phyloP scores from a whole-genome alignment of 225 moss, liverwort and hornwort species.

The Bryoerythrophyllum caledonicum region DNA sequence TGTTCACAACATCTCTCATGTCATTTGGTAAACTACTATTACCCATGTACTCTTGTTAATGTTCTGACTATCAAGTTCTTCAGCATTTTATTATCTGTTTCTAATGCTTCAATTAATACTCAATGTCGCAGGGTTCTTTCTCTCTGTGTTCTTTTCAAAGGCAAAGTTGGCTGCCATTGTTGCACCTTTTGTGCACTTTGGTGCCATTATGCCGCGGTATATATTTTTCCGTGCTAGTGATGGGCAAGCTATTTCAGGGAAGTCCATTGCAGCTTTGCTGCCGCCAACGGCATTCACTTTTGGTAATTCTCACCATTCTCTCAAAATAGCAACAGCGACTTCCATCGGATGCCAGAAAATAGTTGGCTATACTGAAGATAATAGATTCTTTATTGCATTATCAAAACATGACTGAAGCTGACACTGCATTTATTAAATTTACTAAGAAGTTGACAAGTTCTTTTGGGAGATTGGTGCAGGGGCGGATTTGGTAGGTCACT shows the following conservation, averaged over 20 bases:
- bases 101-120: background rate
- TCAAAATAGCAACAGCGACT: background rate
- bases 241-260: conserved; percentile 82
- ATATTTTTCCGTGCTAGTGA: conserved; percentile 91
- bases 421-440: background rate
- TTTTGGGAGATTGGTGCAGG: conserved; percentile 49
- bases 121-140: conserved; percentile 69
- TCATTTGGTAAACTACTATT: conserved; percentile 69
- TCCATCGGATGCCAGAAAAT: too few species aligned
- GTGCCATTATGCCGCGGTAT: conserved; percentile 93
- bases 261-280: conserved; percentile 73
- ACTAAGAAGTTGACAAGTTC: background rate
- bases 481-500: conserved; percentile 89
- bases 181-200: conserved; percentile 94
- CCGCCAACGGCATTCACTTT: conserved; percentile 98
- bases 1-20: conserved; percentile 81
- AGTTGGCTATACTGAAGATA: too few species aligned
- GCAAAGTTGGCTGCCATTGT: conserved; percentile 91
- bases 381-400: too few species aligned
- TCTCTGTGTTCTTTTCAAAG: conserved; percentile 89
- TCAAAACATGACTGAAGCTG: too few species aligned
- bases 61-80: background rate
- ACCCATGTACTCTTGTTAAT: conserved; percentile 5
- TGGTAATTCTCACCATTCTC: conserved; percentile 41
- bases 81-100: background rate